Evolutionary conservation across 2,329 filamentous ascomycete species (phyloP), one percentile per base, ranked within the genome.

Genomic region (Microsporum audouinii): DNA sequence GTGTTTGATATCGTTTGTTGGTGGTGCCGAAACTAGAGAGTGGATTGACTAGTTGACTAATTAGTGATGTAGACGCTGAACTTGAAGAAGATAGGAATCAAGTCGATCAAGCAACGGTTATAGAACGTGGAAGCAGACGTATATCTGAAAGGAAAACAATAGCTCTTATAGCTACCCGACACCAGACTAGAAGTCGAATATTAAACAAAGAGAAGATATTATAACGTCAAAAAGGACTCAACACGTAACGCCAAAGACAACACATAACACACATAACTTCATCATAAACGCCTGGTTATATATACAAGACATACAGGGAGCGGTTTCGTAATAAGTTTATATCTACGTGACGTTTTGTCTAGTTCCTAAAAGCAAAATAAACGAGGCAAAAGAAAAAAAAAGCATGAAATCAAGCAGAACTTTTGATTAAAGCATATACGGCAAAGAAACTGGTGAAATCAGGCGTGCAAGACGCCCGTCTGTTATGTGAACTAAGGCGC

Each of bases 401-500:
- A 23, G 17, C 39, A 58, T 29, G 51, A 39, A 27, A 51, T 43
- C 29, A n/a, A 49, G 47, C 57, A 36, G 39, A 56, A 53, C 57
- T 43, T 59, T 47, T 53, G 47, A n/a, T 27, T 34, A 36, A 34
- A 5, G 39, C 17, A 47, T 47, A n/a, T 23, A 39, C 14, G 7
- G 27, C n/a, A 49, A 49, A 33, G 47, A 39, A 49, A 59, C 43
- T 47, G 33, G 58, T 7, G 36, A 53, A 10, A 23, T 61, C 14
- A 38, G 41, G n/a, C 41, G 8, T 23, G 31, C 12, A 38, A 41
- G 34, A 43, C 31, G n/a, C 53, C 34, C 34, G 33, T 53, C 58
- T 55, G 45, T 23, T 27, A 10, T 27, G 63, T 61, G 41, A 47
- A 43, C 67, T 68, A 76, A 65, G 77, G 77, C 61, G 80, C 85